phyloP scores from a whole-genome alignment of 345 rosid species.

The Salix brachista region DNA sequence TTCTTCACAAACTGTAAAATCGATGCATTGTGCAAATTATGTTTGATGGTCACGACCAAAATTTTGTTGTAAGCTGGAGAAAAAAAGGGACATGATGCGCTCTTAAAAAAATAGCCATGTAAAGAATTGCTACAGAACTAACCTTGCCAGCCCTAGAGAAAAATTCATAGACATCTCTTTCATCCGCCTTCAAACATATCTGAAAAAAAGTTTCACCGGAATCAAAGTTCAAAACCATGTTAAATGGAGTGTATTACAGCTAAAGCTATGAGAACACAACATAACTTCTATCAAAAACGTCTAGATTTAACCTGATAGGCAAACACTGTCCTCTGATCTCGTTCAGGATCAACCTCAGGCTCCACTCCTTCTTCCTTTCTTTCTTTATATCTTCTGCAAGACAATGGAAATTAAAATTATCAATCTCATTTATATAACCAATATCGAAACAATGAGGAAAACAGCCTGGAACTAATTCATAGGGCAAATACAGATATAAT shows the following conservation, averaged over 20 bases:
- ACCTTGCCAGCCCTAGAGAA: constrained; percentile 99
- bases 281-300: neutral
- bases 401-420: constrained; percentile 19
- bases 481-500: neutral
- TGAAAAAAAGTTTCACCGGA: constrained; percentile 25
- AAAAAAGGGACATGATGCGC: neutral
- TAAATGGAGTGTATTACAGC: neutral
- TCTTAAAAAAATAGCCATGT: neutral
- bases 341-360: constrained; percentile 96
- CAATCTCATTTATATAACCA: constrained; percentile 4
- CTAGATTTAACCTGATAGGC: constrained; percentile 72
- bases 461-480: neutral
- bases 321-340: constrained; percentile 98
- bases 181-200: constrained; percentile 91
- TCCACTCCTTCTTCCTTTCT: constrained; percentile 73
- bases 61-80: neutral
- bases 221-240: neutral
- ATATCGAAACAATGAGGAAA: neutral
- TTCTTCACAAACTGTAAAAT: neutral
- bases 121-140: constrained; percentile 10
- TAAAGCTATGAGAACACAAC: neutral
- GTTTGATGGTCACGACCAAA: neutral
- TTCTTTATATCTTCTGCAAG: constrained; percentile 69
- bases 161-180: constrained; percentile 89
- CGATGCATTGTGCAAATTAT: neutral